Conservation (phyloP, 441 rosid genomes). For the Adansonia madagascariensis region DNA sequence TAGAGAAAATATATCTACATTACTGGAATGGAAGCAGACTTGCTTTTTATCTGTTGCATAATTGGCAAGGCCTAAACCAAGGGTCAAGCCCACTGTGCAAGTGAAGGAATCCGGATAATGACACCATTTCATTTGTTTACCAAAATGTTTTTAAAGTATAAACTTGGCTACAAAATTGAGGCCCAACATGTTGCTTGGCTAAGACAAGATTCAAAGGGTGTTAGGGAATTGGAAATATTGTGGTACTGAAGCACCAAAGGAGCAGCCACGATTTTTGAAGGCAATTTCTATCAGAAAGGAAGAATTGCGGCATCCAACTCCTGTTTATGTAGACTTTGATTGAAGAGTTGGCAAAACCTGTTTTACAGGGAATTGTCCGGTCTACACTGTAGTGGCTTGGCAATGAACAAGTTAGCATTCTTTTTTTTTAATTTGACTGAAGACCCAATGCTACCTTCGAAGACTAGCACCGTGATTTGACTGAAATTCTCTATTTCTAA, state of each 20-base stretch:
- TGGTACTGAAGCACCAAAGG: not conserved
- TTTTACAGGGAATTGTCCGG: slow-evolving; percentile 24
- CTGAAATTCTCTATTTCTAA: not conserved
- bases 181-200: not conserved
- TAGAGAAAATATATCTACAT: not conserved
- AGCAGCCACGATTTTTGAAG: not conserved
- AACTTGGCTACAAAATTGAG: not conserved
- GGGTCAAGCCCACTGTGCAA: slow-evolving; percentile 4
- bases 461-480: not conserved
- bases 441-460: not conserved
- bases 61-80: not conserved
- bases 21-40: not conserved
- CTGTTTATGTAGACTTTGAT: slow-evolving; percentile 13
- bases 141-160: slow-evolving; percentile 8
- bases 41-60: not conserved
- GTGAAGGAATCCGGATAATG: not conserved
- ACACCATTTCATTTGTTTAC: not conserved
- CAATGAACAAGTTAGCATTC: slow-evolving; percentile 1
- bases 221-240: not conserved
- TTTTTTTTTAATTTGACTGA: not conserved
- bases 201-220: not conserved
- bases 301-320: slow-evolving; percentile 14
- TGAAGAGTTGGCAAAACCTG: slow-evolving; percentile 38
- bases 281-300: not conserved
- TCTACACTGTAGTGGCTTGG: slow-evolving; percentile 37